Evolutionary conservation across 2,329 filamentous ascomycete genomes (phyloP), one percentile per base, ranked within the genome.

Genomic region (Diplodia corticola): DNA sequence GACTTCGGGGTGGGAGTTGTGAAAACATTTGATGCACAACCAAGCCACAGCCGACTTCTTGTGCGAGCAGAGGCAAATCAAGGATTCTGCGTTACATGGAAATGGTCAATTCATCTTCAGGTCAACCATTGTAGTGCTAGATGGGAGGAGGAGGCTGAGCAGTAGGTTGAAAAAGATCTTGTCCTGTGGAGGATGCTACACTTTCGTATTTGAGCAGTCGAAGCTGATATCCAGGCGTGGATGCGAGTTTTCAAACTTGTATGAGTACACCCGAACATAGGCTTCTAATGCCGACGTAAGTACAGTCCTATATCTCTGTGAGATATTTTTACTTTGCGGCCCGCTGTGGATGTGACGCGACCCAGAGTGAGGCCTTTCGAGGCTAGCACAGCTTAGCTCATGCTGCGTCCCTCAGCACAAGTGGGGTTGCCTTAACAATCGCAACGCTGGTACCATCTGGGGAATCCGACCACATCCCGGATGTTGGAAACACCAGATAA

Each of bases 401-500:
- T 33, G 44, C 28, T 49, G n/a, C 57, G 28, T 24, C n/a, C 28
- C 26, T 33, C 17, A 24, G 9, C 26, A 40, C 17, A 48, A 30
- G 57, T 30, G 28, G n/a, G 26, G 28, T 30, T 61, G 44, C 28
- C 35, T 78, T 72, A 83, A 69, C 80, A 82, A 73, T 81, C 84
- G 80, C 79, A 82, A 80, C 86, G 72, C 75, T 85, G 78, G 78
- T 82, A 70, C 85, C 85, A 93, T 71, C 93, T 86, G 55, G 93
- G 93, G 75, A 97, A 97, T 30, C 91, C 86, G 65, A 96, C 91
- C 26, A 93, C 86, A 77, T 97, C 93, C 74, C 92, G 87, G 73
- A 97, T 87, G 71, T 91, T 96, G 69, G 87, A 85, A 46, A 94
- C 88, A 10, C 93, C 93, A 35, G 90, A 87, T 65, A 97, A 82